Base-by-base conservation (phyloP, 345 rosid genomes). In the Syzygium aromaticum region DNA sequence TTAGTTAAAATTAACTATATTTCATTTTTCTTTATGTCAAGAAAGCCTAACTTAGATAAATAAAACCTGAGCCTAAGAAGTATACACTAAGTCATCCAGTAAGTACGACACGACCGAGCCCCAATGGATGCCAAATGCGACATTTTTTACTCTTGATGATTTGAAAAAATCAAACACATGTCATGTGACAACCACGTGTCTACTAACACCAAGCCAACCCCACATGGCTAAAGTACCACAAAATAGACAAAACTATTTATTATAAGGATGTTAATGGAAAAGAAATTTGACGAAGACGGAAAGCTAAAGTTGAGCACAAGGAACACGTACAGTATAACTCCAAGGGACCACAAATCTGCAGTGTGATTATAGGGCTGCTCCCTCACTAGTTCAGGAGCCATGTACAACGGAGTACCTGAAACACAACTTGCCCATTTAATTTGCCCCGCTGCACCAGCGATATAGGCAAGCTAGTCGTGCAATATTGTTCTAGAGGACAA, bases 281-380 rank as follows among this genome's bases (percentile, higher is more conserved):
- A 52, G 30, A 51, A 84, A 51, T 43, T 15, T 33, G n/a, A 38
- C 11, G 25, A 73, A 73, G 49, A 38, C 49, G 43, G 82, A 57
- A 86, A 86, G 51, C 8, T 43, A 57, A 52, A 59, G n/a, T 38
- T 52, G 46, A 22, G 43, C 38, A 15, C 84, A 86, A 85, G 87
- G 63, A 33, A 51, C 84, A 90, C 96, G 25, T 95, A 98, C 99
- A 98, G 88, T 94, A 98, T 98, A 89, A 98, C 99, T 87, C 99
- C 99, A 89, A 98, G 99, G 54, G 99, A 98, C 99, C 99, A 98
- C 85, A 98, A 90, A 89, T 98, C 99, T 85, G 95, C 99, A 90
- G 99, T 95, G 93, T 96, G 99, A 91, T 95, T 95, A 92, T 98
- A 98, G 21, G 99, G 99, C 91, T 98, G 98, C 93, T 98, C 99